phyloP scores from a whole-genome alignment of 2,329 filamentous ascomycete species.

The Scytalidium sp. region DNA sequence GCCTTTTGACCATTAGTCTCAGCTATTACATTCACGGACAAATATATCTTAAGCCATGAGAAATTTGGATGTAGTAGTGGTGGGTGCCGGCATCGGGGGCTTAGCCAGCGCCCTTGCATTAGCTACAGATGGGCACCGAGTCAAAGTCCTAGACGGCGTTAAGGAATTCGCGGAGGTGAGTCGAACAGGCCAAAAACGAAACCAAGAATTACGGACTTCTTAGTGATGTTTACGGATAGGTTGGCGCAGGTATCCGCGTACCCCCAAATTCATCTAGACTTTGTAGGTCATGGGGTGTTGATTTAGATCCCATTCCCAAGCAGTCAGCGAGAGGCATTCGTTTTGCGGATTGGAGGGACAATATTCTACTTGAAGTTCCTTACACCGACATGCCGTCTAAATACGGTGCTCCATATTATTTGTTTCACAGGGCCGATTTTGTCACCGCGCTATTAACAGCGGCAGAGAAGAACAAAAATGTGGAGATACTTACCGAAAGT shows the following conservation, averaged over 20 bases:
- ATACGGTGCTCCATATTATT: neutral
- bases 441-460: neutral
- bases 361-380: neutral
- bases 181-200: neutral
- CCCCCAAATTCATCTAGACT: slow-evolving; percentile 1
- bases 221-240: neutral
- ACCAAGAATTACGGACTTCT: neutral
- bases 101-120: neutral
- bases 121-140: neutral
- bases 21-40: no score
- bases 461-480: neutral
- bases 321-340: neutral
- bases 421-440: slow-evolving; percentile 1
- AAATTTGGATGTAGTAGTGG: slow-evolving; percentile 1
- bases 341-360: neutral
- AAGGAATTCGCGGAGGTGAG: neutral
- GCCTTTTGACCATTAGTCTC: no score
- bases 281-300: neutral
- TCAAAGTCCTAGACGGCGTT: neutral
- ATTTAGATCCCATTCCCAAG: neutral
- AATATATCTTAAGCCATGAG: neutral
- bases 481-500: neutral
- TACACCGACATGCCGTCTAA: neutral
- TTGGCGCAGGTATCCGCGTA: slow-evolving; percentile 1
- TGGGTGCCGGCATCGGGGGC: slow-evolving; percentile 40